Evolutionary conservation across 1,284 basidiomycete species (phyloP), one percentile per base, ranked within the genome.

Genomic region (Leccinum fallax): DNA sequence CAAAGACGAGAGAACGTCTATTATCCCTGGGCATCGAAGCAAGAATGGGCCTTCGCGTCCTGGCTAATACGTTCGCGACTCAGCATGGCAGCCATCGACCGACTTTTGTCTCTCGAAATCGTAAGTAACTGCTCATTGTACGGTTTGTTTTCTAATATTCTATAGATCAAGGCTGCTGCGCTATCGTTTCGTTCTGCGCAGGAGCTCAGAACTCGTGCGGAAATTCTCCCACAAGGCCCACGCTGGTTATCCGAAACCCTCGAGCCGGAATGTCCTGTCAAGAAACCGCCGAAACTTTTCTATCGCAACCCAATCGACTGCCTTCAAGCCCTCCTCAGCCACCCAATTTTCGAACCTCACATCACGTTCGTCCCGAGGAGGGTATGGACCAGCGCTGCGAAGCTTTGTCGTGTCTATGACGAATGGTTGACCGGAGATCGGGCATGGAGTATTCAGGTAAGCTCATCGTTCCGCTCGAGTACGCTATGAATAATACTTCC

Each of bases 281-380:
- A 58, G 19, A 10, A 40, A 7, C 57, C 19, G 1, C 48, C 52
- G 2, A 8, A 5, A 13, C 36, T 53, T 5, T 53, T 40, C 5
- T 40, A 53, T 26, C 13, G 16, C 57, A 28, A 38, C 10, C 19
- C 34, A 1, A 28, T 58, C 4, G 57, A 58, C 16, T 58, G 51
- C 38, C n/a, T 58, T 3, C 57, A 58, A 43, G 24, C 38, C 7
- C 38, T 40, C 38, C 38, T 40, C 7, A 40, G 38, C 38, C 38
- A 40, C 26, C 8, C 28, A 2, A 34, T 53, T 7, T 11, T 58
- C 7, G 26, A 6, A 32, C 5, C 16, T 32, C 55, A 59, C 19
- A 63, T 64, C 10, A 53, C 53, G 32, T 62, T 64, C 4, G 7
- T 43, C 3, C 49, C 61, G 3, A 11, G 55, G 19, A 63, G 34